Base-by-base conservation (phyloP, 306 rosid species). In the Quercus alba region DNA sequence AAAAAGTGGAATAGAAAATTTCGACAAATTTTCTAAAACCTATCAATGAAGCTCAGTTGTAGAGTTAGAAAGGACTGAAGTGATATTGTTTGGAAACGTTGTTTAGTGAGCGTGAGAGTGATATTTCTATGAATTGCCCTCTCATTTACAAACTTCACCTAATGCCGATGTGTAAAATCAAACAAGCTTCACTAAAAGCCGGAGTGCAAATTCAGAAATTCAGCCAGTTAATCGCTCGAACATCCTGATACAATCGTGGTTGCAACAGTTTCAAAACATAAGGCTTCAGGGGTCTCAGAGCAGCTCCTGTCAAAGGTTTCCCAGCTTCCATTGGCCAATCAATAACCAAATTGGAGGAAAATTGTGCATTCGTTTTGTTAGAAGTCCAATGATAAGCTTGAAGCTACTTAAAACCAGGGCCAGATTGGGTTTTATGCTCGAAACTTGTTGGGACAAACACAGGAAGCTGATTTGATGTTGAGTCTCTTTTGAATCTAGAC, bases 381-480 rank as follows among this genome's bases (percentile, higher is more conserved):
- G 90, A 88, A 84, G 68, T 72, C 79, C 83, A 77, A 80, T 74
- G 82, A 76, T 26, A 19, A 19, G 54, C 69, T 64, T 74, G 33
- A 10, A 72, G 77, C 87, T 93, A 88, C 69, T 87, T 84, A 15
- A 76, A 81, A 76, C 89, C 83, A 0, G 97, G 85, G 71, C 95
- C 90, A 11, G 93, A 87, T 73, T 81, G 82, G 54, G 85, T 86
- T 77, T 80, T 81, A 59, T 81, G 87, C 44, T 90, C 91, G 49
- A 81, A 92, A 17, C 92, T 94, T 41, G 94, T 92, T 0, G 97
- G 97, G 58, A 91, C 91, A 81, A 95, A 95, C 83, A 95, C 97
- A 0, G 99, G 99, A 81, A 95, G 97, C 81, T 93, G 99, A 84
- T 93, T 91, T 72, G 99, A 95, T 6, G 76, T 76, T 20, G 96